Percentiles rank a stretch among this genome's conserved stretches.
Evolutionary conservation across 106 monocot genomes (phyloP).

Genomic region (Xerophyta viscosa): DNA sequence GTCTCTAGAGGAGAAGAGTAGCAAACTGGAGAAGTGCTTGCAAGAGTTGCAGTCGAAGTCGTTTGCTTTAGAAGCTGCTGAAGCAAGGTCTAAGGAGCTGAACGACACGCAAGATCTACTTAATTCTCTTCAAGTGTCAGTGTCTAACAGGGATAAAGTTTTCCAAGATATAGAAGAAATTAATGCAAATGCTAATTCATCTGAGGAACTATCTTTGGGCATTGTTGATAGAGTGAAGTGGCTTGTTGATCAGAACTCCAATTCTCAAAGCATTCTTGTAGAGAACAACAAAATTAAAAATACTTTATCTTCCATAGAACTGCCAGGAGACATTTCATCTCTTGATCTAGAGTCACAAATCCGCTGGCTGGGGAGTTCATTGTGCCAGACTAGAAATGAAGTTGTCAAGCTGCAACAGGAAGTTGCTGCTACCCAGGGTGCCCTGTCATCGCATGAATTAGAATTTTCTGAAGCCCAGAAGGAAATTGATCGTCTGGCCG

Average conservation of each 20-base stretch:
- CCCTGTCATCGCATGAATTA: constrained; percentile 25
- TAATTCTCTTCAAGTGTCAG: constrained; percentile 43
- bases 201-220: constrained; percentile 37
- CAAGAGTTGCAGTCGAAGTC: constrained; percentile 58
- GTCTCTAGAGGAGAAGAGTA: constrained; percentile 33
- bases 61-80: constrained; percentile 28
- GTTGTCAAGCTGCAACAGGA: constrained; percentile 28
- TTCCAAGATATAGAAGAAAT: constrained; percentile 48
- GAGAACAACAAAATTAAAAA: constrained; percentile 34
- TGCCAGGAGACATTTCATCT: constrained; percentile 43
- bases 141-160: constrained; percentile 37
- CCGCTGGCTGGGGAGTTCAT: constrained; percentile 36
- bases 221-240: constrained; percentile 47
- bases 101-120: constrained; percentile 27
- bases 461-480: constrained; percentile 27
- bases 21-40: constrained; percentile 45
- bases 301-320: constrained; percentile 30
- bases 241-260: constrained; percentile 48
- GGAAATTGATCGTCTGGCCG: constrained; percentile 32
- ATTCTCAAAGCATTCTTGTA: constrained; percentile 16
- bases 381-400: constrained; percentile 28
- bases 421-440: constrained; percentile 10
- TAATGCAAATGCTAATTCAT: constrained; percentile 22
- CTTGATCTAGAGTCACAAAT: constrained; percentile 35
- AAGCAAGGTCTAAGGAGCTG: constrained; percentile 32